A percentile compares a stretch with the other conserved stretches of the same genome.
Evolutionary conservation across 2,329 filamentous ascomycete genomes (phyloP).

Genomic region (Trichothecium sympodiale): DNA sequence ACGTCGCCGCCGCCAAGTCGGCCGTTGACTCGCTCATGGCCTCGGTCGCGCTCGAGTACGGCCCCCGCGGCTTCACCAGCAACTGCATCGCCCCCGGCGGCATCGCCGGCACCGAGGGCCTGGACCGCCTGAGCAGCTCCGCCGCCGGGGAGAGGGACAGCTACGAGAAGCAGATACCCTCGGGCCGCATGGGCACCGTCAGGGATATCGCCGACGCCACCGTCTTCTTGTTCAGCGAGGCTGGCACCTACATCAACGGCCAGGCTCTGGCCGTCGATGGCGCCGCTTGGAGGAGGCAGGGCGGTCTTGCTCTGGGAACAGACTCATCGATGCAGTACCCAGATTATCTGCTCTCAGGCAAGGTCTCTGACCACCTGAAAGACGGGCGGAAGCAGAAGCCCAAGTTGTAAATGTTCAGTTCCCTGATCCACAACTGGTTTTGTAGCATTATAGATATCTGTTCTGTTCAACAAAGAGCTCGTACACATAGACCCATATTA

Average conservation of each 20-base stretch:
- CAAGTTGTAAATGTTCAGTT: conserved; percentile 40
- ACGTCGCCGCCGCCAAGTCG: conserved; percentile 87
- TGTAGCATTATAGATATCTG: conserved; percentile 25
- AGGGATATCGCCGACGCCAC: conserved; percentile 90
- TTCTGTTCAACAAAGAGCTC: neutral
- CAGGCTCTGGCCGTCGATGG: conserved; percentile 67
- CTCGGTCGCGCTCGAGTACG: conserved; percentile 77
- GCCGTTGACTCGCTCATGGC: conserved; percentile 77
- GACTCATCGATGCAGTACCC: conserved; percentile 41
- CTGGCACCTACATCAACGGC: conserved; percentile 78
- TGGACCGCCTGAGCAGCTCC: conserved; percentile 47
- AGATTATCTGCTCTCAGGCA: conserved; percentile 28
- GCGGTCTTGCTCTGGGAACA: conserved; percentile 32
- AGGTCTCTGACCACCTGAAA: conserved; percentile 21
- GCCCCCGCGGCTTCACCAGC: conserved; percentile 72
- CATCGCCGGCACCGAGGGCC: conserved; percentile 75
- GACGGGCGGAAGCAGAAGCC: conserved; percentile 22
- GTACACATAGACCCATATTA: too few relatives aligned
- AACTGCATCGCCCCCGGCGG: conserved; percentile 86
- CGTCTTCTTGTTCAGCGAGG: conserved; percentile 76
- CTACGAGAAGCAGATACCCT: conserved; percentile 45
- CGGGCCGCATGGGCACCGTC: conserved; percentile 66
- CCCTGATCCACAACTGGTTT: conserved; percentile 46
- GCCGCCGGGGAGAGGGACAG: conserved; percentile 18
- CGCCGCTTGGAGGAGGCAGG: conserved; percentile 43